Evolutionary conservation across 768 basidiomycete genomes (phyloP).

Genomic region (Tulasnella sp.): DNA sequence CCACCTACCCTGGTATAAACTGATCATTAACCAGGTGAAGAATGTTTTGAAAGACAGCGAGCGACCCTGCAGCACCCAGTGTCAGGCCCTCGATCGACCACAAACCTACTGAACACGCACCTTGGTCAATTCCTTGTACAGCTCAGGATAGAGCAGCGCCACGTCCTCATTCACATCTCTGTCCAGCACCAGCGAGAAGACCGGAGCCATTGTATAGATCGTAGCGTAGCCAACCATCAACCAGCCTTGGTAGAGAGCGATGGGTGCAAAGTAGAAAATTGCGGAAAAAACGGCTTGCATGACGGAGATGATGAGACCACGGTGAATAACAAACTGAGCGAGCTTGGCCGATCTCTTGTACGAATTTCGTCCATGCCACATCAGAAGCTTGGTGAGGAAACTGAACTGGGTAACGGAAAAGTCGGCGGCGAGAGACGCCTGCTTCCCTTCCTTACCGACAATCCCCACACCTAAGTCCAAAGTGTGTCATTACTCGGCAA

Average conservation of each 20-base stretch:
- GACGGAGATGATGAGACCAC: constrained; percentile 91
- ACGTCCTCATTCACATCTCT: constrained; percentile 93
- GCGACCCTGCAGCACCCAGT: constrained; percentile 57
- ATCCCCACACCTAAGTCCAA: constrained; percentile 73
- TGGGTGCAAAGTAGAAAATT: constrained; percentile 90
- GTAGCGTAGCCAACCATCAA: constrained; percentile 95
- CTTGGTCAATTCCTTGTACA: constrained; percentile 97
- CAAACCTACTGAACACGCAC: constrained; percentile 34
- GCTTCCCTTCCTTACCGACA: constrained; percentile 97
- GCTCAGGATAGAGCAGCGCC: constrained; percentile 89
- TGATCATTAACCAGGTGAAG: constrained; percentile 96
- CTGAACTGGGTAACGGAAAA: constrained; percentile 98
- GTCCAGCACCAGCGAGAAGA: constrained; percentile 94
- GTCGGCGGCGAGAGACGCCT: constrained; percentile 97
- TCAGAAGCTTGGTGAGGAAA: constrained; percentile 85
- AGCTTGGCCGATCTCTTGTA: constrained; percentile 97
- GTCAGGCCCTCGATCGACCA: neutral
- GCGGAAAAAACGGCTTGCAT: constrained; percentile 97
- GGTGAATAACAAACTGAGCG: constrained; percentile 97
- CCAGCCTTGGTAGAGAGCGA: constrained; percentile 97
- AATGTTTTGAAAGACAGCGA: constrained; percentile 95
- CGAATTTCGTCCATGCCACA: constrained; percentile 98
- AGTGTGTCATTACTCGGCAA: constrained; percentile 25
- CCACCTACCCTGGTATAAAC: constrained; percentile 83
- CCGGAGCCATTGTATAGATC: constrained; percentile 95